Conservation (phyloP, 2,329 filamentous ascomycete genomes). For the Trichoderma atroviride region DNA sequence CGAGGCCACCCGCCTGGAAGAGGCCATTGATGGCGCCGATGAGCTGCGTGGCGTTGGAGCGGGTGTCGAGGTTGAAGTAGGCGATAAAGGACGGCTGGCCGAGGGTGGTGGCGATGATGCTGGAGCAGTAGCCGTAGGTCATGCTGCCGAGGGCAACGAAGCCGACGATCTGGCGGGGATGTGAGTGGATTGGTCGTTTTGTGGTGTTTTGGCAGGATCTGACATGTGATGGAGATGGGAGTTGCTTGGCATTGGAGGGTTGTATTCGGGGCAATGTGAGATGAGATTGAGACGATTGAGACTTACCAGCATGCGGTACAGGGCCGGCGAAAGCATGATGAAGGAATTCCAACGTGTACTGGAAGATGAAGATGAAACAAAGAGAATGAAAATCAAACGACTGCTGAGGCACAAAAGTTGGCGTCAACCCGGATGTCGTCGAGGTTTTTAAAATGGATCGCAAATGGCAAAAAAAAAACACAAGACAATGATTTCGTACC, state of each 20-base stretch:
- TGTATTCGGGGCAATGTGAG: background rate
- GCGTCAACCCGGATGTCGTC: background rate
- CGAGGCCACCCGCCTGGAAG: background rate
- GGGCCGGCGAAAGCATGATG: background rate
- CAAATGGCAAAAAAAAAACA: background rate
- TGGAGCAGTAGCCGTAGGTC: slow-evolving; percentile 11
- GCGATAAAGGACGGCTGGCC: slow-evolving; percentile 1
- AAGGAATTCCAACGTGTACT: background rate
- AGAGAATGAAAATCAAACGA: background rate
- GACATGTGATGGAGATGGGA: background rate
- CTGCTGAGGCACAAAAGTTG: background rate
- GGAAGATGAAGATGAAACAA: background rate
- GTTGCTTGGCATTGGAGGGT: background rate
- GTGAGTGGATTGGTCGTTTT: background rate
- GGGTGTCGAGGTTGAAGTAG: slow-evolving; percentile 1
- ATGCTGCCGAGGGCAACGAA: slow-evolving; percentile 11
- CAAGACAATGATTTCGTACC: background rate
- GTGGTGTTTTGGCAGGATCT: background rate
- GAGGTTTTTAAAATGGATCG: background rate
- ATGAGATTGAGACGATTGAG: too few species aligned
- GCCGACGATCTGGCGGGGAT: background rate
- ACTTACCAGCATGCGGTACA: background rate
- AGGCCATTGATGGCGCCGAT: slow-evolving; percentile 13
- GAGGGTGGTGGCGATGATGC: slow-evolving; percentile 10
- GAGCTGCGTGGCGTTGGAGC: slow-evolving; percentile 9